A percentile compares a stretch with the other conserved stretches of the same genome.
Conservation (phyloP, 192 early-diverging fungal species). For the Coemansia sp. region DNA sequence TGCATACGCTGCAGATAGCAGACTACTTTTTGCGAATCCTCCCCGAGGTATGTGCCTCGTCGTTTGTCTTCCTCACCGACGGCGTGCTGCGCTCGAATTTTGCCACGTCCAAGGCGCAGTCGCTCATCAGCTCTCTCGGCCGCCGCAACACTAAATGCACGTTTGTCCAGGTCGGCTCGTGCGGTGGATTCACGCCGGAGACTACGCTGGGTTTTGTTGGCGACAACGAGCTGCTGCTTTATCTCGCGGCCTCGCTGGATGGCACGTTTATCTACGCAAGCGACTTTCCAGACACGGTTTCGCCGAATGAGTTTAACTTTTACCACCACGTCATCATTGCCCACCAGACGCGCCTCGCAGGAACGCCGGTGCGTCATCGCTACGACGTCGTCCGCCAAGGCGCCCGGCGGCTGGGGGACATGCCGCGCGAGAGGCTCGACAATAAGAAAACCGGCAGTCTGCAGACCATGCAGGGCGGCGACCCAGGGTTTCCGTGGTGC, state of each 20-base stretch:
- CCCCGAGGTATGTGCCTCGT: slow-evolving; percentile 52
- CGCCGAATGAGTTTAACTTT: slow-evolving; percentile 36
- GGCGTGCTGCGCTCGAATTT: slow-evolving; percentile 74
- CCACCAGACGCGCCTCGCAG: slow-evolving; percentile 43
- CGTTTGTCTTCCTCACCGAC: slow-evolving; percentile 66
- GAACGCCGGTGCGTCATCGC: slow-evolving; percentile 31
- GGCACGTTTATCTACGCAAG: slow-evolving; percentile 70
- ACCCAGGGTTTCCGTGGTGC: slow-evolving; percentile 67
- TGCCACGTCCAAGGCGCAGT: slow-evolving; percentile 57
- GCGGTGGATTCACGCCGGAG: slow-evolving; percentile 61
- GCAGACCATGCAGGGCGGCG: slow-evolving; percentile 19
- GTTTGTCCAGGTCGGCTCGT: slow-evolving; percentile 70
- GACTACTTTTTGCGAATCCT: slow-evolving; percentile 53
- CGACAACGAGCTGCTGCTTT: slow-evolving; percentile 72
- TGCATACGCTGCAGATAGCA: slow-evolving; percentile 48
- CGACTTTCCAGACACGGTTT: slow-evolving; percentile 55
- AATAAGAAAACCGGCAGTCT: slow-evolving; percentile 19
- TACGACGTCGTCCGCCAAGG: slow-evolving; percentile 39
- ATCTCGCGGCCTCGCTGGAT: slow-evolving; percentile 62
- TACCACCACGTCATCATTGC: slow-evolving; percentile 53
- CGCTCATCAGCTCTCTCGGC: slow-evolving; percentile 41
- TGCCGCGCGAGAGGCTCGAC: slow-evolving; percentile 51
- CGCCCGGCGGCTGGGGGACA: slow-evolving; percentile 44
- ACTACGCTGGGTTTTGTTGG: slow-evolving; percentile 72
- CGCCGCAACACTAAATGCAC: slow-evolving; percentile 63